Conservation (phyloP, 345 rosid species). For the Linum trigynum region DNA sequence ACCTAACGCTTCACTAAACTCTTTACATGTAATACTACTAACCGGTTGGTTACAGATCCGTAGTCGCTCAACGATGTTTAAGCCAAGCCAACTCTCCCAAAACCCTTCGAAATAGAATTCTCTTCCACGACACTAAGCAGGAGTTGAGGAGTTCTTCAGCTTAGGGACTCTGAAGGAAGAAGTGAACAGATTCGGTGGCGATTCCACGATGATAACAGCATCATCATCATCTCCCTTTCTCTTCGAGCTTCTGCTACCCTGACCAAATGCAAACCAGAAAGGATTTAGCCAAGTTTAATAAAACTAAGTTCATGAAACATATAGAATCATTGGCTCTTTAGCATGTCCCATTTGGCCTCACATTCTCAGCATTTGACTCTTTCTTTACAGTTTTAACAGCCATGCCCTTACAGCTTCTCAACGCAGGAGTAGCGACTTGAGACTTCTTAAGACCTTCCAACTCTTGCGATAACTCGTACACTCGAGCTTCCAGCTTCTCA, state of each 20-base stretch:
- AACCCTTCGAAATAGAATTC: too few relatives aligned
- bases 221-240: slow-evolving; percentile 37
- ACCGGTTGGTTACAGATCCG: too few relatives aligned
- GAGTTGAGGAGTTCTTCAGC: slow-evolving; percentile 43
- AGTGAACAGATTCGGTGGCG: slow-evolving; percentile 56
- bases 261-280: slow-evolving; percentile 10
- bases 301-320: background rate
- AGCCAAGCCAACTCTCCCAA: too few relatives aligned
- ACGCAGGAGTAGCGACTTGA: slow-evolving; percentile 31
- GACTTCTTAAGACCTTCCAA: slow-evolving; percentile 42
- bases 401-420: slow-evolving; percentile 31
- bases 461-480: slow-evolving; percentile 38
- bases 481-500: slow-evolving; percentile 34
- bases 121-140: background rate
- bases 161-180: slow-evolving; percentile 69
- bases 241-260: slow-evolving; percentile 51
- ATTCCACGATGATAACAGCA: slow-evolving; percentile 17
- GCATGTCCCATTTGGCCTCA: background rate
- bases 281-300: background rate
- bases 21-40: too few relatives aligned
- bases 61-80: too few relatives aligned
- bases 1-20: too few relatives aligned
- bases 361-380: slow-evolving; percentile 22
- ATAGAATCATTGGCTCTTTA: background rate
- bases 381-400: slow-evolving; percentile 27